Evolutionary conservation across 2,329 filamentous ascomycete genomes (phyloP), one percentile per base, ranked within the genome.

Genomic region (Monilinia polystroma): DNA sequence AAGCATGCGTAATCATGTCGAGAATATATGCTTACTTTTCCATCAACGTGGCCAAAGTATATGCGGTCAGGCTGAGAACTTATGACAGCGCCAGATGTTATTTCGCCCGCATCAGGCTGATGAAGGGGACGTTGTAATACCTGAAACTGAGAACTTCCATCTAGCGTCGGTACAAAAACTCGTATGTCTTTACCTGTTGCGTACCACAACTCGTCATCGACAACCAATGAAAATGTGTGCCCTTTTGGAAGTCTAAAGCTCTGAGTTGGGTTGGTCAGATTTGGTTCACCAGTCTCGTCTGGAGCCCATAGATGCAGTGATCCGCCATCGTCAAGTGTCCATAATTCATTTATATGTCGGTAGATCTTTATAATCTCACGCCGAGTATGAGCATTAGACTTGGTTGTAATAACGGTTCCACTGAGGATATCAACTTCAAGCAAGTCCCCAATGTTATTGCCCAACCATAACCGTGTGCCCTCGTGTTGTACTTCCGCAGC

Each of bases 1-100:
- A 96, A 75, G 73, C 92, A 97, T 0, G 87, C 80, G 75, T 90
- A 95, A 73, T 93, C 88, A 32, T 86, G 86, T 16, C 72, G 71
- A 2, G 92, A 94, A 78, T 96, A 98, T n/a, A 98, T 88, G 68
- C 91, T 95, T 66, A 99, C 87, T 77, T 97, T 97, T 58, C 95
- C 95, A 77, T 99, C 95, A 16, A 86, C 87, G 76, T 99, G 95
- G 1, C 95, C 95, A 72, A 99, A 90, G 77, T 93, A 97, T 1
- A 96, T 88, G 69, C 89, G 88, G 66, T 91, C 90, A 0, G 90
- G 88, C 56, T 93, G 86, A 32, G 88, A 88, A 62, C 86, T 89
- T 43, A 96, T 83, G 64, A 89, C 84, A 2, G 93, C 86, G 6
- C 93, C 94, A 0, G 92, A 92, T 1, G 92, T 96, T 18, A 99